Conservation (phyloP, 106 monocot species). For the Xerophyta viscosa region DNA sequence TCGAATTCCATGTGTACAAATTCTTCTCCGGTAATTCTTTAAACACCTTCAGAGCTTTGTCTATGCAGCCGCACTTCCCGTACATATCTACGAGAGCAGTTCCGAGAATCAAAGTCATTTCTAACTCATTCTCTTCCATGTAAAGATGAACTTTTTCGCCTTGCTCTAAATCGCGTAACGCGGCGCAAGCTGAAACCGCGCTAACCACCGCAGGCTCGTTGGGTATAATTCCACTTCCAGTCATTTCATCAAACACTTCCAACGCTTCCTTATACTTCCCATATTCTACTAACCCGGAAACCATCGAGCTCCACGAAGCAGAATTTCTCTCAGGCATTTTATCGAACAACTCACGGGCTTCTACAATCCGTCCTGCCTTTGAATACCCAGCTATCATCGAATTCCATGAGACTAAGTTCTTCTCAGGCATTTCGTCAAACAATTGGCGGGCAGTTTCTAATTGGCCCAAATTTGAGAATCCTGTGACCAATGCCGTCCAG, state of each 20-base stretch:
- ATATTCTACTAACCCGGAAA: slow-evolving; percentile 43
- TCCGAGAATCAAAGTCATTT: slow-evolving; percentile 17
- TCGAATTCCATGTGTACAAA: slow-evolving; percentile 60
- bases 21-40: slow-evolving; percentile 49
- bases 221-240: slow-evolving; percentile 13
- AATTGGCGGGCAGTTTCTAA: slow-evolving; percentile 33
- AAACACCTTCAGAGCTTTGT: slow-evolving; percentile 37
- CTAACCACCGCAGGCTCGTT: slow-evolving; percentile 49
- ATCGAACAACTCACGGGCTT: slow-evolving; percentile 38
- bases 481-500: slow-evolving; percentile 64
- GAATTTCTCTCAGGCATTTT: slow-evolving; percentile 44
- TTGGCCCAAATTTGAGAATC: slow-evolving; percentile 26
- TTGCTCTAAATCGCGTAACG: slow-evolving; percentile 29
- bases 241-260: slow-evolving; percentile 33
- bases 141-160: slow-evolving; percentile 29
- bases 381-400: slow-evolving; percentile 64
- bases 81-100: slow-evolving; percentile 65
- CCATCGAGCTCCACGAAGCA: slow-evolving; percentile 50
- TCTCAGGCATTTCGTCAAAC: slow-evolving; percentile 46
- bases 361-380: slow-evolving; percentile 1
- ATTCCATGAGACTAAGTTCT: slow-evolving; percentile 68
- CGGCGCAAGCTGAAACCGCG: slow-evolving; percentile 40
- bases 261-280: slow-evolving; percentile 39
- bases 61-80: slow-evolving; percentile 58
- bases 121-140: slow-evolving; percentile 3